Conservation (phyloP, 2,329 filamentous ascomycete species). For the Venturia asperata region DNA sequence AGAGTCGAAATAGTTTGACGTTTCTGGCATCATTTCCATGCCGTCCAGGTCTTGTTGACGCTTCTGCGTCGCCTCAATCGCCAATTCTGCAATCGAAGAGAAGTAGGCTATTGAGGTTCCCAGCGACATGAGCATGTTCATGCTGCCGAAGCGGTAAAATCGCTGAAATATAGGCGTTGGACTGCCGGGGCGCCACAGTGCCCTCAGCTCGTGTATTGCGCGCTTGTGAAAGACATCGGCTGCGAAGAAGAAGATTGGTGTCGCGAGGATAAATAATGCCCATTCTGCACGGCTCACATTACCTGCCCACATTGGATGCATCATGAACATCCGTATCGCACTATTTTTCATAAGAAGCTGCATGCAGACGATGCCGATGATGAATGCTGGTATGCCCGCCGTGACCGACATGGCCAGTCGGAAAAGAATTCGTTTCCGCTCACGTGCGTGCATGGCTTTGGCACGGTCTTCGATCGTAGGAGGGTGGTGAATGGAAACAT, state of each 20-base stretch:
- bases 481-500: constrained; percentile 65
- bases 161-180: constrained; percentile 63
- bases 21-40: constrained; percentile 26
- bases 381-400: constrained; percentile 71
- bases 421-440: constrained; percentile 60
- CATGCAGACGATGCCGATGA: constrained; percentile 90
- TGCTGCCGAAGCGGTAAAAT: constrained; percentile 91
- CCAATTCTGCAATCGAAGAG: constrained; percentile 70
- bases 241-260: constrained; percentile 78
- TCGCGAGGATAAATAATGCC: constrained; percentile 72
- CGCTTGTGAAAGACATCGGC: constrained; percentile 78
- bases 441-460: constrained; percentile 60
- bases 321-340: constrained; percentile 55
- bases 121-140: constrained; percentile 89
- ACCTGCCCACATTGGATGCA: constrained; percentile 62
- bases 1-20: constrained; percentile 70
- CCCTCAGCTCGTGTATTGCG: constrained; percentile 68
- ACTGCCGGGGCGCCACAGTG: constrained; percentile 71
- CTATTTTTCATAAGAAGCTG: constrained; percentile 60
- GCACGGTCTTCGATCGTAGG: constrained; percentile 79
- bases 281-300: constrained; percentile 68
- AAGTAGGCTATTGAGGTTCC: constrained; percentile 85
- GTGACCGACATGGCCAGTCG: constrained; percentile 64
- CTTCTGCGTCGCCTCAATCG: constrained; percentile 44
- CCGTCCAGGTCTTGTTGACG: constrained; percentile 23